Conservation (phyloP, 169 alveolate genomes). For the Plasmodium cynomolgi region DNA sequence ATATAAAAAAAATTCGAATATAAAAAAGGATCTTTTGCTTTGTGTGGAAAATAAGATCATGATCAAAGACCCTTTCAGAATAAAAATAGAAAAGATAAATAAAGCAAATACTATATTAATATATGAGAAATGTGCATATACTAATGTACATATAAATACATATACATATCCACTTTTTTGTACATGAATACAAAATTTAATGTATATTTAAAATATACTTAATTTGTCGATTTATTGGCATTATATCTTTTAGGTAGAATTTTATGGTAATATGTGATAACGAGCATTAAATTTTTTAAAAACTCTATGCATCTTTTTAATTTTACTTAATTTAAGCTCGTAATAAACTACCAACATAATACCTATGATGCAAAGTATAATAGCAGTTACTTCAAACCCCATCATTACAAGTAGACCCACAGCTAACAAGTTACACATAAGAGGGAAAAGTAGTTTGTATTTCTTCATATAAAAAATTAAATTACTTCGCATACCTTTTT, state of each 20-base stretch:
- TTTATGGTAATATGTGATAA: neutral
- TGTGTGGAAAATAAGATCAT: neutral
- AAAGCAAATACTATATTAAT: neutral
- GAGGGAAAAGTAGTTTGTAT: neutral
- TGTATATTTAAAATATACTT: neutral
- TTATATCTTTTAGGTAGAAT: neutral
- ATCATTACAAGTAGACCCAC: neutral
- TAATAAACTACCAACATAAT: neutral
- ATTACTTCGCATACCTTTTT: neutral
- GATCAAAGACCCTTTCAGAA: neutral
- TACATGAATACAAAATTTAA: neutral
- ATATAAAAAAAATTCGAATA: neutral
- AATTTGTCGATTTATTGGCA: neutral
- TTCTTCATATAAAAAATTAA: neutral
- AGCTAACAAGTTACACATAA: neutral
- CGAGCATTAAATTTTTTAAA: neutral
- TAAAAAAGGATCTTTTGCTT: neutral
- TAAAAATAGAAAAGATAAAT: neutral
- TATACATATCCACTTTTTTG: neutral
- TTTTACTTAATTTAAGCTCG: slow-evolving; percentile 2
- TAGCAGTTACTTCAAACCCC: neutral
- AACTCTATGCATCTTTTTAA: neutral
- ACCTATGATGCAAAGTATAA: neutral
- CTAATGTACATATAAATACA: neutral
- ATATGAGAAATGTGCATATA: neutral